These are phyloP conservation scores for Phialophora macrospora DNA, from an alignment of 2,329 filamentous ascomycete species.

Conservation along the genomic window DNA sequence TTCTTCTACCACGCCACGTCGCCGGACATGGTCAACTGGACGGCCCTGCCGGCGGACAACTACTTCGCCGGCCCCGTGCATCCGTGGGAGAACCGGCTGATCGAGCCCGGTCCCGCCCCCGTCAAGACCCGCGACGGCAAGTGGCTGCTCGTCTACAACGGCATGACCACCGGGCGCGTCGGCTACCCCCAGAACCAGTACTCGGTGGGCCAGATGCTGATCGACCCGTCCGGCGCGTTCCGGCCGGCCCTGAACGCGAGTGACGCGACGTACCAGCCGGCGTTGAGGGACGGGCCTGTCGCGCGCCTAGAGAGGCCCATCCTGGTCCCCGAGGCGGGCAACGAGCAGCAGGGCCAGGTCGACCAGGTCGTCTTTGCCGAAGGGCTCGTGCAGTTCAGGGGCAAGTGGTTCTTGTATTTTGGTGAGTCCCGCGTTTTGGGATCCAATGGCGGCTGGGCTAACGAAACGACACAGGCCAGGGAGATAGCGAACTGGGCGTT, in stretches of 20 bases:
- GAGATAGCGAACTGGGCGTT: constrained; percentile 20
- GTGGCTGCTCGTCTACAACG: constrained; percentile 42
- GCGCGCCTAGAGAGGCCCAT: constrained; percentile 43
- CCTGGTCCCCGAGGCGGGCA: constrained; percentile 39
- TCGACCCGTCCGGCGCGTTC: constrained; percentile 40
- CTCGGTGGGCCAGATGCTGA: constrained; percentile 44
- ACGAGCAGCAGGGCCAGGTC: constrained; percentile 43
- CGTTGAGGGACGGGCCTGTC: constrained; percentile 35
- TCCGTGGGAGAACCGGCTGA: constrained; percentile 44
- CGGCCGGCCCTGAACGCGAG: constrained; percentile 11
- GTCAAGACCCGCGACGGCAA: constrained; percentile 45
- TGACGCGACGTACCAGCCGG: constrained; percentile 8
- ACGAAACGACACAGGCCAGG: constrained; percentile 6
- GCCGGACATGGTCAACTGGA: constrained; percentile 44
- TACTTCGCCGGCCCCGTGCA: constrained; percentile 40
- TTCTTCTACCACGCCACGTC: constrained; percentile 42
- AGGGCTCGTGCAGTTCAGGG: constrained; percentile 44
- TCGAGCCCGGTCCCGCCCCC: constrained; percentile 44
- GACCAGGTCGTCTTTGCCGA: constrained; percentile 44
- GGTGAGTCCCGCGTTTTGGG: neutral
- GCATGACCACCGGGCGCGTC: constrained; percentile 38
- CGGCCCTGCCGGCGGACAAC: constrained; percentile 31
- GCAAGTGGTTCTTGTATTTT: constrained; percentile 40
- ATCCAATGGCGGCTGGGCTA: neutral
- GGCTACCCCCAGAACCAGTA: constrained; percentile 42